Base-by-base conservation (phyloP, 352 stramenopile genomes). In the Lagenidium sp. region DNA sequence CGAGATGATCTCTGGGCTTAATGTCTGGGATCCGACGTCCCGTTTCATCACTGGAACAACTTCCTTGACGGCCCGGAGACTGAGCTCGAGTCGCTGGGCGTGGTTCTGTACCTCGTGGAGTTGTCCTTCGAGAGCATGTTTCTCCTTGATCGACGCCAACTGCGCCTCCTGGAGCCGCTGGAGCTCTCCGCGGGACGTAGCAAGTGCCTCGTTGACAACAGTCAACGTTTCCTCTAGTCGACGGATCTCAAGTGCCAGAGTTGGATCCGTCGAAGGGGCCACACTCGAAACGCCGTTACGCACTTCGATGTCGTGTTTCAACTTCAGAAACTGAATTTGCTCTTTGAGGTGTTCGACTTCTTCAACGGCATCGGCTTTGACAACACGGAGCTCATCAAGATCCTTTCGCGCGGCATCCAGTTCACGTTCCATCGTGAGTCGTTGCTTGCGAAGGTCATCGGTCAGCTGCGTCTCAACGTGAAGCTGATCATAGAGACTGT, bases 401-500 rank as follows among this genome's bases (percentile, higher is more conserved):
- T 76, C 53, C 15, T 37, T 38, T n/a, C 59, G 54, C 7, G 45
- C 37, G 28, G 69, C 43, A 23, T 63, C 20, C 19, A 66, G 25
- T 12, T 73, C 34, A 15, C 63, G 45, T 28, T 79, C 58, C 1
- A 47, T 40, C n/a, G 56, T 34, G 5, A 56, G 6, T 13, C 63
- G 50, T 12, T 57, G 51, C 0, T n/a, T n/a, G 38, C 68, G 63
- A 19, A 70, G 50, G 34, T 86, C 64, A 4, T 78, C 64, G 0
- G 45, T 57, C 6, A 81, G 44, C 24, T 75, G 61, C 0, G 47
- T 64, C 35, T 86, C 67, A 6, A 61, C 43, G 31, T 76, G 61
- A 15, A 85, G 44, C 16, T 75, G 51, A 29, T 81, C 62, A 25
- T 83, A 85, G 6, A 88, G 41, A 29, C 56, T 44, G 40, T 80